Conservation (phyloP, 2,329 filamentous ascomycete species). For the Nigrograna mackinnonii region DNA sequence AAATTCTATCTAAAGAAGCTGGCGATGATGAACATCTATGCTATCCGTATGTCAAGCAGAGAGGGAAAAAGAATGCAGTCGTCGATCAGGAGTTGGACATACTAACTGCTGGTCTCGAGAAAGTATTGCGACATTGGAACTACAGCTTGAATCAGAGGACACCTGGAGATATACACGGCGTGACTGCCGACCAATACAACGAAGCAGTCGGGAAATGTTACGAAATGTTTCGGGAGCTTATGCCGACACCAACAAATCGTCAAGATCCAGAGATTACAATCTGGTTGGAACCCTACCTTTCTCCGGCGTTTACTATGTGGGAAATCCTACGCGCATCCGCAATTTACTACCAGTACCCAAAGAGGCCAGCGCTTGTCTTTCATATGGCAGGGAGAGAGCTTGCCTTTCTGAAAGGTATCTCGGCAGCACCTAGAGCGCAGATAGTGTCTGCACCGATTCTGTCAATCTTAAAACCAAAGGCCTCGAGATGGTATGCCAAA, state of each 20-base stretch:
- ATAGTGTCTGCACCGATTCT: conserved; percentile 23
- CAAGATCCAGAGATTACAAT: conserved; percentile 12
- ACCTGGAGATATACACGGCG: too few relatives aligned
- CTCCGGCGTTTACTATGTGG: conserved; percentile 37
- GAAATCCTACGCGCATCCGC: conserved; percentile 50
- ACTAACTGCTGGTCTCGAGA: conserved; percentile 1
- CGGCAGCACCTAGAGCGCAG: conserved; percentile 7
- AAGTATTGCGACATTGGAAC: conserved; percentile 1
- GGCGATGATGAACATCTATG: conserved; percentile 26
- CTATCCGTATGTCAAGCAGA: conserved; percentile 10
- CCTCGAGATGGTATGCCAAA: conserved; percentile 19
- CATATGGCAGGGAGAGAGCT: conserved; percentile 46
- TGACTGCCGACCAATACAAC: conserved; percentile 13
- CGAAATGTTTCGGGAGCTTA: conserved; percentile 18
- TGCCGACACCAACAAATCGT: conserved; percentile 17
- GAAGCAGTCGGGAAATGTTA: conserved; percentile 20
- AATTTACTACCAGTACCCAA: conserved; percentile 33
- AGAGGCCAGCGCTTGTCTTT: conserved; percentile 35
- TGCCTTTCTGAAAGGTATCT: conserved; percentile 40
- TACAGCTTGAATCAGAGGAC: conserved; percentile 1
- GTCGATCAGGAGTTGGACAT: conserved; percentile 15
- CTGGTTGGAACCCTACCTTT: conserved; percentile 17
- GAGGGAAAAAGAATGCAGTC: neutral
- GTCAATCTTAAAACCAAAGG: conserved; percentile 33
- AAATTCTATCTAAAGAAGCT: conserved; percentile 19